Percentiles rank a stretch among this genome's conserved stretches.
Conservation (phyloP, 2,329 filamentous ascomycete genomes). For the Scorias spongiosa region DNA sequence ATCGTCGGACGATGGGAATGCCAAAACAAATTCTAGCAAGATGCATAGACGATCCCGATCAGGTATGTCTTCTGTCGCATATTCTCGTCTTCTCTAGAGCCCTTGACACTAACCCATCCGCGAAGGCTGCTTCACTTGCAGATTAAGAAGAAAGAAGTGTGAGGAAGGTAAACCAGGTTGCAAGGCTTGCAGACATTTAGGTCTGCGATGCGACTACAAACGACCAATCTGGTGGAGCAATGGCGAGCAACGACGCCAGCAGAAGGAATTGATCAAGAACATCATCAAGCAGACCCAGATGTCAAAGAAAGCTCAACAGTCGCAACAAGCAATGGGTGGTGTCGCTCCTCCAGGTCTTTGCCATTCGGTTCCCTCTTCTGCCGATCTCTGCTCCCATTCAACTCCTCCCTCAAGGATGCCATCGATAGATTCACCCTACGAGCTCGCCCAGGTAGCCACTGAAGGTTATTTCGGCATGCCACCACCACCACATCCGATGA, state of each 20-base stretch:
- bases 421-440: conserved; percentile 63
- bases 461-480: conserved; percentile 49
- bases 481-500: conserved; percentile 27
- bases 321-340: conserved; percentile 26
- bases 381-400: conserved; percentile 59
- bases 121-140: conserved; percentile 52
- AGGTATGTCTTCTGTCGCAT: conserved; percentile 46
- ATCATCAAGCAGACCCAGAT: conserved; percentile 96
- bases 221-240: conserved; percentile 95
- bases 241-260: conserved; percentile 65
- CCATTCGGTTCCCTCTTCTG: conserved; percentile 54
- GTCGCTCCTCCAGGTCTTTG: conserved; percentile 64
- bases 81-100: conserved; percentile 18
- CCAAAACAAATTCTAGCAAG: conserved; percentile 51
- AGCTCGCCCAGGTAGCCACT: conserved; percentile 48
- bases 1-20: conserved; percentile 31
- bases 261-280: conserved; percentile 93
- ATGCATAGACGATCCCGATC: conserved; percentile 90
- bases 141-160: conserved; percentile 54
- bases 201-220: conserved; percentile 88
- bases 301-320: conserved; percentile 54
- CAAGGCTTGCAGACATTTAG: conserved; percentile 53
- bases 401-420: conserved; percentile 57
- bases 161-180: conserved; percentile 51
- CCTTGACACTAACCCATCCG: conserved; percentile 18